Conservation (phyloP, 2,329 filamentous ascomycete species). For the Penicillium frequentans region DNA sequence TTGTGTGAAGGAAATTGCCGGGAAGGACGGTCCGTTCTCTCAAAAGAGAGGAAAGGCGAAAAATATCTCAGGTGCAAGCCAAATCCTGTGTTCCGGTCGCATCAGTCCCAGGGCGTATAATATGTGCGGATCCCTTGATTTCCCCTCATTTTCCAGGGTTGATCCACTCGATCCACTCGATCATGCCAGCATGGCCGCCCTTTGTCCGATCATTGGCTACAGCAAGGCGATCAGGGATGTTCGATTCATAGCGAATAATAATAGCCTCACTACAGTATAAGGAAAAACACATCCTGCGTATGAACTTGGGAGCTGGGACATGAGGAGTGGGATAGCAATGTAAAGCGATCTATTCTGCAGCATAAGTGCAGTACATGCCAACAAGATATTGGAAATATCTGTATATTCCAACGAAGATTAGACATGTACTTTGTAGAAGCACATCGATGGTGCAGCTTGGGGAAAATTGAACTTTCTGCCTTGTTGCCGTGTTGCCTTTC, state of each 20-base stretch:
- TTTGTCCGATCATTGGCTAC: neutral
- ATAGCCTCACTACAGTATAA: too few species aligned
- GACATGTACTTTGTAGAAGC: neutral
- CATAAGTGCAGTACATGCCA: too few species aligned
- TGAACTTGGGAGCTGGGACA: too few species aligned
- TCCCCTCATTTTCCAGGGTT: neutral
- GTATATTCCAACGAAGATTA: neutral
- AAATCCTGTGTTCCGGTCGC: neutral
- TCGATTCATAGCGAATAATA: neutral
- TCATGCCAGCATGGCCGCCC: neutral
- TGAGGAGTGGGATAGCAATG: too few species aligned
- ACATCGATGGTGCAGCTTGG: neutral
- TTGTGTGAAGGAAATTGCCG: neutral
- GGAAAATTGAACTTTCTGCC: neutral
- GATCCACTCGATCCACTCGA: neutral
- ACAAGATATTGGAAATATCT: neutral
- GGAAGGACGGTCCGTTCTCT: neutral
- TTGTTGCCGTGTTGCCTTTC: neutral
- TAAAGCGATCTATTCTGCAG: too few species aligned
- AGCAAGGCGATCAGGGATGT: neutral
- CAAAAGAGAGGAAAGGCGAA: neutral
- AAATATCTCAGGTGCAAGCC: neutral
- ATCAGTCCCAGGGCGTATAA: neutral
- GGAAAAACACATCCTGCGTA: too few species aligned
- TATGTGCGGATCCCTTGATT: neutral